Conservation (phyloP, 202 grass and related monocot species). For the Schoenoplectus triqueter region DNA sequence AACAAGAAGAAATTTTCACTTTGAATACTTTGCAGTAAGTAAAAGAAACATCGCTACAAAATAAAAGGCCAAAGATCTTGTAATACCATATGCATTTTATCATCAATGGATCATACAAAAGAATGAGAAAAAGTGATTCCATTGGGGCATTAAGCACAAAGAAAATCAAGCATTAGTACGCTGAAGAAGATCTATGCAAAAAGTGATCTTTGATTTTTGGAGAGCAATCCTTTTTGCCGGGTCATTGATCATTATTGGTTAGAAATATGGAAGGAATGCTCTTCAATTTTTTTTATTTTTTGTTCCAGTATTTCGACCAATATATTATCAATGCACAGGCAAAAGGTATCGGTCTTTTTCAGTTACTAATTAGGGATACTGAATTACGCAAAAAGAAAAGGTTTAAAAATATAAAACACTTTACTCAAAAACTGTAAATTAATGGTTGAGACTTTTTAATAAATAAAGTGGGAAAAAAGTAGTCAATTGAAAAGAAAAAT, state of each 20-base stretch:
- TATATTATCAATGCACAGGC: not conserved
- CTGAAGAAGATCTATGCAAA: constrained; percentile 47
- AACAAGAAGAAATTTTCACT: constrained; percentile 1
- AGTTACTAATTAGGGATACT: not conserved
- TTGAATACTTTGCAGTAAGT: not conserved
- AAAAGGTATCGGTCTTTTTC: not conserved
- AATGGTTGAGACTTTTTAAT: too few species aligned
- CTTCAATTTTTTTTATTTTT: not conserved
- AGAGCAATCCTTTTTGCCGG: constrained; percentile 49
- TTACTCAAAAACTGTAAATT: not conserved
- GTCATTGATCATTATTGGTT: constrained; percentile 52
- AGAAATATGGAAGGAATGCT: constrained; percentile 49
- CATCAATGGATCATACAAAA: constrained; percentile 29
- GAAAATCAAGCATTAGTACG: constrained; percentile 49
- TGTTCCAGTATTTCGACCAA: not conserved
- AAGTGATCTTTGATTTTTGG: constrained; percentile 43
- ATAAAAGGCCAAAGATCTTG: not conserved
- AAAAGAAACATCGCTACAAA: not conserved
- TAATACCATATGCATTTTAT: not conserved
- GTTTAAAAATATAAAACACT: not conserved
- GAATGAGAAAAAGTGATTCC: not conserved
- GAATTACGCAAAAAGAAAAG: not conserved
- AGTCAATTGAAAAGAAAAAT: too few species aligned
- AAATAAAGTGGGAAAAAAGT: too few species aligned
- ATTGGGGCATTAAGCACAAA: constrained; percentile 41